Evolutionary conservation across 2,329 filamentous ascomycete genomes (phyloP).

Genomic region (Fusarium albosuccineum): DNA sequence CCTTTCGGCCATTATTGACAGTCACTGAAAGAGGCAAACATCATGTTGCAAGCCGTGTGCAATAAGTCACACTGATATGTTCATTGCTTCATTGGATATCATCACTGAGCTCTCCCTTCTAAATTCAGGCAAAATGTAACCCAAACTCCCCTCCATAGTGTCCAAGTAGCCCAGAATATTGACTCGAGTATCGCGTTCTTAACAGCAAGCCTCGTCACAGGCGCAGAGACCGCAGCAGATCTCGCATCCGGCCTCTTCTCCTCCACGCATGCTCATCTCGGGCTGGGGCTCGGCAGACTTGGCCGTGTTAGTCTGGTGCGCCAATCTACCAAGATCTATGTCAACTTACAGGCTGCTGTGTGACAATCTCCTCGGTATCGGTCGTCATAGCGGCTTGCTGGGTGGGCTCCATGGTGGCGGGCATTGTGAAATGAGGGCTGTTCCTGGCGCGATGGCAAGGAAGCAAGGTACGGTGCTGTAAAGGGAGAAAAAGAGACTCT

Average conservation of each 20-base stretch:
- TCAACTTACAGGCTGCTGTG: slow-evolving; percentile 58
- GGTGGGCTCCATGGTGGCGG: slow-evolving; percentile 55
- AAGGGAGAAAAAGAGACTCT: slow-evolving; percentile 9
- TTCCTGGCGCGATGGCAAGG: slow-evolving; percentile 2
- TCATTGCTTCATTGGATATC: slow-evolving; percentile 14
- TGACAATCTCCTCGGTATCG: slow-evolving; percentile 52
- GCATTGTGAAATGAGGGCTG: slow-evolving; percentile 51
- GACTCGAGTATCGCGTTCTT: neutral
- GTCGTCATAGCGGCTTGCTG: slow-evolving; percentile 61
- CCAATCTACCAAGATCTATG: neutral
- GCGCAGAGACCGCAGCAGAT: slow-evolving; percentile 61
- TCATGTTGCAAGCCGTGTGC: no score
- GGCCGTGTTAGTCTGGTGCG: slow-evolving; percentile 13
- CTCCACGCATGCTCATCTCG: slow-evolving; percentile 58
- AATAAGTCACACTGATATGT: neutral
- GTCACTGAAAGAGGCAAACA: no score
- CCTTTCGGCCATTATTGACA: no score
- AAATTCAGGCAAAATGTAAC: slow-evolving; percentile 7
- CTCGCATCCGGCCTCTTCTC: slow-evolving; percentile 61
- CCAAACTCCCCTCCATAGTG: slow-evolving; percentile 26
- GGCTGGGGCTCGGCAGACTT: slow-evolving; percentile 57
- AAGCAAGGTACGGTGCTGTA: neutral
- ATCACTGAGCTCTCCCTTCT: neutral
- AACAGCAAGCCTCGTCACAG: slow-evolving; percentile 60
- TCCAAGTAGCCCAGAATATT: neutral